Base-by-base conservation (phyloP, 2,329 filamentous ascomycete species). In the Raffaelea albimanens region DNA sequence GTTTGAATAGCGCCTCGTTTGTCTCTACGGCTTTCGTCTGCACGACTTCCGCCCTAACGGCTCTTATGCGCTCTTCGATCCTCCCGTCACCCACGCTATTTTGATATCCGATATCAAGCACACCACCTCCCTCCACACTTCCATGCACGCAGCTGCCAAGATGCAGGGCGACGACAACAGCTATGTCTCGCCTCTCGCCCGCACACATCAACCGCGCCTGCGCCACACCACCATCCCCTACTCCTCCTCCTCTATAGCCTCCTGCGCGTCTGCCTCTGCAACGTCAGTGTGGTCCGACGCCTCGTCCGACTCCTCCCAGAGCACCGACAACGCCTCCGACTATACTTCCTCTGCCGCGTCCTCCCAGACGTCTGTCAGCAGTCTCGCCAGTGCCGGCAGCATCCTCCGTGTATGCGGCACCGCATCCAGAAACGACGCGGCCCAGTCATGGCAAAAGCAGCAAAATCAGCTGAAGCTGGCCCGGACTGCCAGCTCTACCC, bases 201-300 rank as follows among this genome's bases (percentile, higher is more conserved):
- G 68, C 64, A 29, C 44, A 20, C 44, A 44, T 13, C 51, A 50
- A 13, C 45, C 49, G 14, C 45, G 48, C 56, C 65, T 68, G 59
- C 68, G 62, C 62, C 72, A 75, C 69, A 68, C 68, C 40, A 40
- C 48, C 21, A 34, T 45, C 51, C 76, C 81, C 55, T 90, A 87
- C 66, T 78, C 77, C 62, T 77, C 80, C 50, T 82, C 83, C 39
- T 69, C 50, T 14, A 39, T 88, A 71, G 79, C 82, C 60, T 83
- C 83, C 48, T 86, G 85, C 56, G 80, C 84, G 50, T 88, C 86
- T 25, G 84, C 84, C 48, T 89, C 85, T 19, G 78, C 83, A 49
- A 78, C 81, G 48, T 93, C 87, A 31, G 74, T 88, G 57, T 93
- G 87, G 73, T 93, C 87, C 55, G 74, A 84, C 59, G 76, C 72